Percentiles rank a stretch among this genome's conserved stretches.
Conservation (phyloP, 805 yeast genomes). For the Maudiozyma turicensis region DNA sequence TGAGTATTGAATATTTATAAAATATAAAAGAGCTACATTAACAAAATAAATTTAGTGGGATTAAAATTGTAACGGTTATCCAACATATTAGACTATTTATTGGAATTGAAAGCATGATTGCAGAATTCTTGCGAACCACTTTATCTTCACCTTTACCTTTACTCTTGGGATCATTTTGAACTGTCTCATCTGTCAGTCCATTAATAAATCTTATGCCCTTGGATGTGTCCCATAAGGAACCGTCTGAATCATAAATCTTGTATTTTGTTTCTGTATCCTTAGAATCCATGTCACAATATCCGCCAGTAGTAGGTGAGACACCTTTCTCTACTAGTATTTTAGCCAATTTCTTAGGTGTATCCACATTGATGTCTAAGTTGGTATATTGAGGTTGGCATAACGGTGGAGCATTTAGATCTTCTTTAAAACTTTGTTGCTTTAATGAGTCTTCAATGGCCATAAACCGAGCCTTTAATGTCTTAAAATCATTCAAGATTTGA, state of each 20-base stretch:
- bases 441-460: conserved; percentile 7
- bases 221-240: conserved; percentile 18
- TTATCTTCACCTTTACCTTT: not conserved
- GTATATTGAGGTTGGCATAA: conserved; percentile 33
- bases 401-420: not conserved
- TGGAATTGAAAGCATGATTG: too few relatives aligned
- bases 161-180: not conserved
- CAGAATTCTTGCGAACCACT: too few relatives aligned
- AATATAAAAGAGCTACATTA: too few relatives aligned
- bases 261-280: conserved; percentile 36
- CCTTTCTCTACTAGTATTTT: conserved; percentile 40
- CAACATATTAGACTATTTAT: too few relatives aligned
- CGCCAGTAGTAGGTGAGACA: conserved; percentile 39
- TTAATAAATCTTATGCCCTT: not conserved
- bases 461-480: conserved; percentile 39
- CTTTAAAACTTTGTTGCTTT: not conserved
- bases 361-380: conserved; percentile 34
- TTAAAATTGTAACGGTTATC: too few relatives aligned
- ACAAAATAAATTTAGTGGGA: too few relatives aligned
- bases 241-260: conserved; percentile 37
- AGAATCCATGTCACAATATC: conserved; percentile 36
- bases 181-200: not conserved
- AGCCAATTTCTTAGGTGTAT: conserved; percentile 36
- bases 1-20: too few relatives aligned
- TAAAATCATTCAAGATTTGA: conserved; percentile 38